Base-by-base conservation (phyloP, 495 filamentous ascomycete species). In the Lasiosphaeria miniovina region DNA sequence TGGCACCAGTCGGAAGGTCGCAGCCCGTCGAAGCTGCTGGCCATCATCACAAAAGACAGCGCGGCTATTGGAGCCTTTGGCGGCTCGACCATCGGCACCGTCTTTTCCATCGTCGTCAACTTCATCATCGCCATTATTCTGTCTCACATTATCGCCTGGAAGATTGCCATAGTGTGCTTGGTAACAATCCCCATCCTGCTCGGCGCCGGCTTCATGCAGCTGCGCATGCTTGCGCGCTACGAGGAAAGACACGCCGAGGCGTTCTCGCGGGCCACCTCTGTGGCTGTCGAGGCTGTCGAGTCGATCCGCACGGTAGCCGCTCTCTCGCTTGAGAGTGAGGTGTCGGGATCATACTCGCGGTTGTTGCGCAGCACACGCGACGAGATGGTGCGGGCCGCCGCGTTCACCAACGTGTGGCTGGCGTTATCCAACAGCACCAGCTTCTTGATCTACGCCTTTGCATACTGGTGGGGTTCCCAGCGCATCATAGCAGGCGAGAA, bases 241-340 rank as follows among this genome's bases (percentile, higher is more conserved):
- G 87, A 91, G 63, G 71, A 74, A 4, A 80, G 86, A 8, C 81
- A 86, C 8, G 91, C 90, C 73, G 71, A 77, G 35, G 86, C 86
- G 0, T 91, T 91, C 60, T 82, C 87, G 62, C 69, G 73, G 3
- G 89, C 87, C 50, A 89, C 89, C 24, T 82, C 82, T 61, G 92
- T 87, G 66, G 91, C 91, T 38, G 91, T 89, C 65, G 91, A 96
- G 69, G 91, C 90, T 24, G 90, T 88, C 24, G 84, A 85, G 32
- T 87, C 91, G 32, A 95, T 96, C 68, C 86, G 90, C 34, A 96
- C 91, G 33, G 90, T 96, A 4, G 90, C 91, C 12, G 86, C 86
- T 31, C 77, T 95, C 38, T 64, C 61, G 0, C 67, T 66, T 31
- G 71, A 73, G 62, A 64, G 74, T 0, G 90, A 95, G 66, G 91